Base-by-base conservation (phyloP, 164 flowering plant species). In the Sedum album region DNA sequence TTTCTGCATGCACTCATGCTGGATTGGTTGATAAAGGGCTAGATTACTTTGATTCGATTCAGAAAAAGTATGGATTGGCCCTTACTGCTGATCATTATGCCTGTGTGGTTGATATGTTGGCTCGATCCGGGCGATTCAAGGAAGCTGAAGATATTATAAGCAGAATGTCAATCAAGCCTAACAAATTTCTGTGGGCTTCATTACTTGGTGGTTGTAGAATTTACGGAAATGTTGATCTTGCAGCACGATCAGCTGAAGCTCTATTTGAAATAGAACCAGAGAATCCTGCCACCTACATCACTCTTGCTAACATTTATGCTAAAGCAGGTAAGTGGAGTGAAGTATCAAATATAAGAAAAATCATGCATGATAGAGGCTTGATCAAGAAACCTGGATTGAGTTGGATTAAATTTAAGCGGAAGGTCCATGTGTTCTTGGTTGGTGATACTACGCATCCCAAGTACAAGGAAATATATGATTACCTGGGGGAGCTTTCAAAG, bases 141-240 rank as follows among this genome's bases (percentile, higher is more conserved):
- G 78, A 80, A 73, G 81, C 79, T 30, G 72, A 78, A 60, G 21
- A 65, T 18, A 72, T 80, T 41, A 80, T 80, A 23, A 46, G 66
- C 41, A 66, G 67, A 55, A 80, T 80, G 81, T 73, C 75, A 1
- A 67, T 74, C 44, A 74, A 76, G 61, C 81, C 83, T 8, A 73
- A 76, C 67, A 74, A 74, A 31, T 73, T 74, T 31, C 66, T 78
- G 49, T 80, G 83, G 83, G 81, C 79, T 64, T 73, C 81, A 4
- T 46, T 80, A 64, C 83, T 80, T n/a, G 83, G 81, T 51, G 81
- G 82, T 21, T 78, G 83, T 55, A 73, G 78, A 67, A 78, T 76
- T 31, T 75, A 80, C 46, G 74, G 76, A 67, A 79, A 80, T 66
- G 57, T 76, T 42, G 70, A 75, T 65, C 61, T 79, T 26, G 83